Evolutionary conservation across 768 basidiomycete genomes (phyloP), one percentile per base, ranked within the genome.

Genomic region (Pleurotus djamor): DNA sequence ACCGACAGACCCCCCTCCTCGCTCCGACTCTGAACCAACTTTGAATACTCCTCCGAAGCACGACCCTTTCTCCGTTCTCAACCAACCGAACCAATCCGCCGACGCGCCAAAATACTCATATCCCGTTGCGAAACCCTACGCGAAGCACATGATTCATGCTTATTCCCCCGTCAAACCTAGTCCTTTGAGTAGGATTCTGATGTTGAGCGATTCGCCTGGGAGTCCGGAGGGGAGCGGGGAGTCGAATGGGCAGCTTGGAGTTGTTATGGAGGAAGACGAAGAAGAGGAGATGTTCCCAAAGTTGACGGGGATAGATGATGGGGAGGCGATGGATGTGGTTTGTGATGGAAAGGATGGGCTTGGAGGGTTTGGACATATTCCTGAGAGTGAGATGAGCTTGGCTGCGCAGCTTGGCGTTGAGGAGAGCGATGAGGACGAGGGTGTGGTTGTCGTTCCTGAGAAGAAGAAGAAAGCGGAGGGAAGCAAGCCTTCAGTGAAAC

Each of bases 141-240:
- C 83, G 1, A 72, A 78, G 57, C 84, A 80, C 58, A 89, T 91
- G 86, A 78, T 83, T 4, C 91, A 94, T 62, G 89, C 91, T 0
- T 94, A 93, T 62, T 92, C 92, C 0, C 91, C 91, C 33, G 86
- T 77, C 2, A 87, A 85, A 68, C 91, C 92, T 0, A 92, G 89
- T 62, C 91, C 91, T 2, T 77, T 94, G 35, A 91, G 89, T 60
- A 82, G 91, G 9, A 91, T 93, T 56, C 77, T 92, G 21, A 83
- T 87, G 85, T 76, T 92, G 45, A 80, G 78, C 3, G 76, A 87
- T 61, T 89, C 88, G 0, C 86, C 86, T 4, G 71, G 77, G 37
- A 76, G 73, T 52, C 72, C 76, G 4, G 41, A 41, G 7, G 58
- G 49, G 28, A 66, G 69, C 41, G 52, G 48, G 5, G 67, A 69